Conservation (phyloP, 1,139 yeast species). For the Fermentozyma sake region DNA sequence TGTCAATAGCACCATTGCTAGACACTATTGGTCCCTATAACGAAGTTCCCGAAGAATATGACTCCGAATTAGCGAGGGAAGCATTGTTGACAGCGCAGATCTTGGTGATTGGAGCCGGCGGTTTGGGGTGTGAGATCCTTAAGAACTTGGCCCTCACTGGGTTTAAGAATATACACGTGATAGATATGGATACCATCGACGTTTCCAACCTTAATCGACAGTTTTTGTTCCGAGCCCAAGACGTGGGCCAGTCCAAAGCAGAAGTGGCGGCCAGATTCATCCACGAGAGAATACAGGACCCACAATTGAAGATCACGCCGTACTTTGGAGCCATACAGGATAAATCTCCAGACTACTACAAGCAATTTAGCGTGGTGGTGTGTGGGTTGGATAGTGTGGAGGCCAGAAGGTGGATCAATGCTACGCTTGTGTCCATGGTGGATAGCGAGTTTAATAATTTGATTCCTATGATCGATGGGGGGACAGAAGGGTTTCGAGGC, state of each 20-base stretch:
- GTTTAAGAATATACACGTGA: conserved; percentile 68
- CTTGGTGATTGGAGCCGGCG: conserved; percentile 86
- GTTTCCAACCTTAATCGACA: conserved; percentile 87
- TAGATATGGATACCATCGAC: conserved; percentile 95
- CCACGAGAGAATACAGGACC: conserved; percentile 38
- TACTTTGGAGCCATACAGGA: conserved; percentile 73
- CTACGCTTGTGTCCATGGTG: conserved; percentile 62
- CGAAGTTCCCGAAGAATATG: conserved; percentile 37
- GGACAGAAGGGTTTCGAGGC: conserved; percentile 93
- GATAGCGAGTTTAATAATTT: conserved; percentile 49
- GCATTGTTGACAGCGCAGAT: conserved; percentile 31
- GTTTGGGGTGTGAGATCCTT: conserved; percentile 89
- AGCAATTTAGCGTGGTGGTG: conserved; percentile 65
- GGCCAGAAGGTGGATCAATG: conserved; percentile 90
- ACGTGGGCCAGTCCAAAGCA: conserved; percentile 82
- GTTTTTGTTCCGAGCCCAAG: conserved; percentile 68
- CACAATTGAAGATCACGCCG: conserved; percentile 46
- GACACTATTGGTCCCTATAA: conserved; percentile 36
- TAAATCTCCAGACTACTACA: conserved; percentile 58
- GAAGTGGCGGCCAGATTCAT: conserved; percentile 69
- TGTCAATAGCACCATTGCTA: conserved; percentile 23
- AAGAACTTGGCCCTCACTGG: conserved; percentile 81
- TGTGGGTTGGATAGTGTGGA: conserved; percentile 90
- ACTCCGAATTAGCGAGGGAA: conserved; percentile 17
- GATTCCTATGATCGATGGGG: conserved; percentile 90